phyloP scores from a whole-genome alignment of 176 grass and related monocot genomes.

The Rhynchospora pubera region DNA sequence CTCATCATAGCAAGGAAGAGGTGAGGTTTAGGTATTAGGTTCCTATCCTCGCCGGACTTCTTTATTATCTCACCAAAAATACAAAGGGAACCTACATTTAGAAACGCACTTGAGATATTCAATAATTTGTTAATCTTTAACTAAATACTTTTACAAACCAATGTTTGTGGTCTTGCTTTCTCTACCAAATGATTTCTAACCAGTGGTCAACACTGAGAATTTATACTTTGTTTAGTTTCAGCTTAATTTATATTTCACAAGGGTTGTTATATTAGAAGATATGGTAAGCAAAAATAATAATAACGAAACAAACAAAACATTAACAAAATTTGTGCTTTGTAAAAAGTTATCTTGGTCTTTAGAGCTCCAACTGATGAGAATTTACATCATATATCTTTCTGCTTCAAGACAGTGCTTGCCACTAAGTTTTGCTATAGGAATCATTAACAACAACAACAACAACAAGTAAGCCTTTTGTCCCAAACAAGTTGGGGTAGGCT shows the following conservation, averaged over 20 bases:
- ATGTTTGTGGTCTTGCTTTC: neutral
- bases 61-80: slow-evolving; percentile 95
- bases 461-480: too few relatives aligned
- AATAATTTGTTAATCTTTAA: neutral
- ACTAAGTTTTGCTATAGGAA: neutral
- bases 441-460: too few relatives aligned
- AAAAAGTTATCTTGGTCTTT: too few relatives aligned
- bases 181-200: neutral
- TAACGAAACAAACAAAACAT: too few relatives aligned
- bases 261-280: neutral
- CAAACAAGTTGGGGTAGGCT: too few relatives aligned
- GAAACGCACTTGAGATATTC: neutral
- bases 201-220: neutral
- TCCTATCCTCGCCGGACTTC: slow-evolving; percentile 46
- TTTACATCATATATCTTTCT: neutral
- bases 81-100: slow-evolving; percentile 64
- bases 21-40: slow-evolving; percentile 80
- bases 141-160: neutral
- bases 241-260: neutral
- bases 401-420: neutral
- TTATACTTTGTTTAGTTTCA: neutral
- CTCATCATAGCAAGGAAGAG: slow-evolving; percentile 91
- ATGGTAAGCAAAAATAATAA: too few relatives aligned
- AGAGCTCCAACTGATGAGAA: neutral
- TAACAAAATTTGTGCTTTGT: too few relatives aligned